Evolutionary conservation across 1,284 basidiomycete species (phyloP).

Genomic region (Omphalotus olearius): DNA sequence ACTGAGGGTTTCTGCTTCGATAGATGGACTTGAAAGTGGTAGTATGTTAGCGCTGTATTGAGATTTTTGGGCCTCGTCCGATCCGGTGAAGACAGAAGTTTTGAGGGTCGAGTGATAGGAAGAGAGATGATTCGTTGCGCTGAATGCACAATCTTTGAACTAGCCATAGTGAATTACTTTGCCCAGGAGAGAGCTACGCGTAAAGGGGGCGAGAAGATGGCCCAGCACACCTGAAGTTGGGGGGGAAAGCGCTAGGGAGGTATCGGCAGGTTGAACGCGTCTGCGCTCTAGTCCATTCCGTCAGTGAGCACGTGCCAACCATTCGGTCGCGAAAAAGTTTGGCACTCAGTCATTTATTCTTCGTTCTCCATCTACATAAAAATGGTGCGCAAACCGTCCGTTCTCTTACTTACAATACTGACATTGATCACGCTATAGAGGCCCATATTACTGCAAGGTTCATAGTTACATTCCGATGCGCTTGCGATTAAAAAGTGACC

Average conservation of each 20-base stretch:
- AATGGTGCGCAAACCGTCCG: conserved; percentile 2
- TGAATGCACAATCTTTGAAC: conserved; percentile 17
- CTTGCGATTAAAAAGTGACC: neutral
- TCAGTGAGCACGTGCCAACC: neutral
- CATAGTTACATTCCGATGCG: neutral
- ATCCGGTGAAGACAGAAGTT: neutral
- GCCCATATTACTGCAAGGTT: conserved; percentile 20
- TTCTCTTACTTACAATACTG: too few species aligned
- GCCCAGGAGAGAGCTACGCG: neutral
- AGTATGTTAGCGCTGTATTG: conserved; percentile 28
- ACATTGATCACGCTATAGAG: conserved; percentile 4
- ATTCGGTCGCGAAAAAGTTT: too few species aligned
- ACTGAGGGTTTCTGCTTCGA: conserved; percentile 8
- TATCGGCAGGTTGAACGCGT: too few species aligned
- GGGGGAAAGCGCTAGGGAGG: too few species aligned
- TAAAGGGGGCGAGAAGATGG: neutral
- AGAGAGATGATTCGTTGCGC: conserved; percentile 33
- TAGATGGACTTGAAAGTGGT: conserved; percentile 37
- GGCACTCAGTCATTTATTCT: neutral
- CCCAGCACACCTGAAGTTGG: too few species aligned
- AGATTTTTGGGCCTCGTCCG: neutral
- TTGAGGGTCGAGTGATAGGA: conserved; percentile 29
- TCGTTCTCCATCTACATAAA: neutral
- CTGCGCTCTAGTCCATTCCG: too few species aligned
- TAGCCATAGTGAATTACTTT: neutral